phyloP scores from a whole-genome alignment of 2,329 filamentous ascomycete species.

The Zymoseptoria ardabiliae region DNA sequence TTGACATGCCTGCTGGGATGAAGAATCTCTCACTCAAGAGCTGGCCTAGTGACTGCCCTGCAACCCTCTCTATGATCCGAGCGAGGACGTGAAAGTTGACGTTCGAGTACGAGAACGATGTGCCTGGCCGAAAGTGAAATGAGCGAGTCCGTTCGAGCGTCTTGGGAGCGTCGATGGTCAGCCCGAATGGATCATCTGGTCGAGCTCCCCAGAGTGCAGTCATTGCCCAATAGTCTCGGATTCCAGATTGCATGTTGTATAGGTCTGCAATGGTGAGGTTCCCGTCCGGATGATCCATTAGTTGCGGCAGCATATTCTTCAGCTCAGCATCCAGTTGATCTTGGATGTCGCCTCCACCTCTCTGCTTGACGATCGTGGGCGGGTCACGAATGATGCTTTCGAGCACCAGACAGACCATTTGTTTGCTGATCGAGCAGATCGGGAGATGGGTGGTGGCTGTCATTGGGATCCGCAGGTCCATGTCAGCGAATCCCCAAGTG shows the following conservation, averaged over 20 bases:
- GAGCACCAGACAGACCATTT: slow-evolving; percentile 36
- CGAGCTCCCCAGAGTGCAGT: slow-evolving; percentile 38
- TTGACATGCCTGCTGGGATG: slow-evolving; percentile 37
- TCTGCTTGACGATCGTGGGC: slow-evolving; percentile 21
- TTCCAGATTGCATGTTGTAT: slow-evolving; percentile 36
- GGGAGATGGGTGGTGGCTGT: slow-evolving; percentile 33
- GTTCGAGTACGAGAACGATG: slow-evolving; percentile 40
- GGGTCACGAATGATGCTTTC: slow-evolving; percentile 30
- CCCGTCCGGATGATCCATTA: slow-evolving; percentile 1
- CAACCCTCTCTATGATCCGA: slow-evolving; percentile 34
- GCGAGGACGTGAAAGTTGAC: slow-evolving; percentile 38
- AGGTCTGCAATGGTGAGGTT: slow-evolving; percentile 34
- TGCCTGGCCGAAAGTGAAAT: slow-evolving; percentile 39
- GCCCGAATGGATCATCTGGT: slow-evolving; percentile 35
- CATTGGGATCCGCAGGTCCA: slow-evolving; percentile 34
- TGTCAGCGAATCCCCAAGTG: slow-evolving; percentile 40
- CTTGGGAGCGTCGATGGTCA: slow-evolving; percentile 27
- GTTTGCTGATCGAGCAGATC: slow-evolving; percentile 44
- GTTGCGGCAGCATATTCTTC: slow-evolving; percentile 27
- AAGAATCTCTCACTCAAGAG: slow-evolving; percentile 36
- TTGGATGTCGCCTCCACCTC: slow-evolving; percentile 6
- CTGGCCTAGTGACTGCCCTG: slow-evolving; percentile 29
- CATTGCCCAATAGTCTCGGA: slow-evolving; percentile 42
- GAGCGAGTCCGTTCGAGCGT: slow-evolving; percentile 27
- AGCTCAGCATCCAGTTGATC: slow-evolving; percentile 22